phyloP scores from a whole-genome alignment of 306 rosid genomes.

The Quercus suber region DNA sequence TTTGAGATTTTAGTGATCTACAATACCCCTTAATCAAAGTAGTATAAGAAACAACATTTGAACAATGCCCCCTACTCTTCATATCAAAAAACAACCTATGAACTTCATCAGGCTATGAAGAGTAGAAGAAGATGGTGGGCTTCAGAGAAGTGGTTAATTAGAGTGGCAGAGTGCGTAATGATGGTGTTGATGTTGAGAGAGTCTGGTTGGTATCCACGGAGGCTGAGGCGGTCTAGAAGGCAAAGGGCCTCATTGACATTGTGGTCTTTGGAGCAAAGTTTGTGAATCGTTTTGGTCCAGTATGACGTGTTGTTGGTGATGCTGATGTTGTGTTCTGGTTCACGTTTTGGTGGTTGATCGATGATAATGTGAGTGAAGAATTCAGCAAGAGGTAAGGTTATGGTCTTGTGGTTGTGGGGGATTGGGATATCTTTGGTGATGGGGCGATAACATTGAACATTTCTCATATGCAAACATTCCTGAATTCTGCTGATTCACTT shows the following conservation, averaged over 20 bases:
- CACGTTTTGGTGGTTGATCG: not conserved
- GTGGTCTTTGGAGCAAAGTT: slow-evolving; percentile 27
- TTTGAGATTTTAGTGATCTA: not conserved
- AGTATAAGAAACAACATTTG: slow-evolving; percentile 70
- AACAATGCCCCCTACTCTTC: slow-evolving; percentile 64
- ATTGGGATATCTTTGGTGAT: not conserved
- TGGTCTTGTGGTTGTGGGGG: slow-evolving; percentile 12
- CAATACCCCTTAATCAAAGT: slow-evolving; percentile 70
- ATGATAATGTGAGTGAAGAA: not conserved
- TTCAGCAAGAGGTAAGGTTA: slow-evolving; percentile 4
- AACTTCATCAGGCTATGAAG: slow-evolving; percentile 44
- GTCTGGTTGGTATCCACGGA: slow-evolving; percentile 42
- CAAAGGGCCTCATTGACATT: slow-evolving; percentile 47
- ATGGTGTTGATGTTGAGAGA: slow-evolving; percentile 8
- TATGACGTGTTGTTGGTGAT: too few relatives aligned
- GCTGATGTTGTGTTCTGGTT: too few relatives aligned
- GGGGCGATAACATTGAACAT: slow-evolving; percentile 6
- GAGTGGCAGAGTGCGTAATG: slow-evolving; percentile 68
- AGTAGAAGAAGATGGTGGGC: slow-evolving; percentile 63
- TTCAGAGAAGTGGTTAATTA: slow-evolving; percentile 46
- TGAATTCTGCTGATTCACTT: too few relatives aligned
- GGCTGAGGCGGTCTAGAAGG: slow-evolving; percentile 47
- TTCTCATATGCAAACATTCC: too few relatives aligned
- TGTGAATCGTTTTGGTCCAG: too few relatives aligned
- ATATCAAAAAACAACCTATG: slow-evolving; percentile 64